Base-by-base conservation (phyloP, 257 asterid genomes). In the Thymus mandschuricus region DNA sequence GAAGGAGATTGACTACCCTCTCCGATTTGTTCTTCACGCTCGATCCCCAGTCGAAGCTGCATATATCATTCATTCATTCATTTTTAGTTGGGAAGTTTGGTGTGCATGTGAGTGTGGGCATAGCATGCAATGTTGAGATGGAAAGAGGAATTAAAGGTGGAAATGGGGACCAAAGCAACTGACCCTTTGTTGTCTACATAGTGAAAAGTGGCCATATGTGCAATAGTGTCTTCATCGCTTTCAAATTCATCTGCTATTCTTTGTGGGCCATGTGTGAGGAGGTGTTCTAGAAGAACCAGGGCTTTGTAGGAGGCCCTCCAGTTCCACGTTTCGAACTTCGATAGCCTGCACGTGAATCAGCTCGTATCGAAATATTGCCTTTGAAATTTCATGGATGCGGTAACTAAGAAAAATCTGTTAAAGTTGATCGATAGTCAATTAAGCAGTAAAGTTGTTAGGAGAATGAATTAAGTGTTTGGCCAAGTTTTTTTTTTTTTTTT, bases 41-140 rank as follows among this genome's bases (percentile, higher is more conserved):
- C 74, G 30, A 52, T 77, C 98, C 96, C 96, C 98, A 92, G 68
- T 92, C 69, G 83, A 89, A 92, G 79, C 97, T 92, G 84, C 33
- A 60, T 51, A 43, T 11, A 4, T 13, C 9, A 10, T 44, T 8
- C 49, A 44, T 44, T 21, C 21, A 21, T 21, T 21, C 21, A 21
- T 21, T 21, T 21, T 21, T 21, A 21, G 21, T 21, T 21, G 21
- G 21, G 21, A 21, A 21, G 21, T 21, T 21, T 21, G 21, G 49
- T 44, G 46, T 8, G 10, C 6, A 1, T 2, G 46, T 41, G 3
- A 41, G 7, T 41, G 46, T 21, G 21, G 21, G 1, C 6, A 41
- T 44, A 38, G 6, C 30, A 9, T 56, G 35, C 13, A 56, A 56
- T 4, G 40, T 29, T 56, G 62, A 27, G 60, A 28, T 27, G 35